A percentile compares a stretch with the other conserved stretches of the same genome.
Conservation (phyloP, 179 eudicot genomes). For the Gypsophila paniculata region DNA sequence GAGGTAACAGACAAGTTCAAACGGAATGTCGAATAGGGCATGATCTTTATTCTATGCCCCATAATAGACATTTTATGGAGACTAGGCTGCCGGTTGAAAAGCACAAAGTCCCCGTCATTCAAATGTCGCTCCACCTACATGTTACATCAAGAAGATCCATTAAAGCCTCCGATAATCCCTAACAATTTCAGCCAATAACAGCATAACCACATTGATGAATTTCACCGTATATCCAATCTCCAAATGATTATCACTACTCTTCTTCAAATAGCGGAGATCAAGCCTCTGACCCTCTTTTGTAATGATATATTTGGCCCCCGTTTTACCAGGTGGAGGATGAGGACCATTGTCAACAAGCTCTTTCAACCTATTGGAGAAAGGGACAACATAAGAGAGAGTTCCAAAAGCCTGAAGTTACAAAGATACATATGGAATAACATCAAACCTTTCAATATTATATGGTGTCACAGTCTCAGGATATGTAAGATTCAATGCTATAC, state of each 20-base stretch:
- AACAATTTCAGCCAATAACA: not conserved
- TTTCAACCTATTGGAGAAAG: constrained; percentile 54
- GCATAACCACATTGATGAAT: not conserved
- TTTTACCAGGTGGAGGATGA: constrained; percentile 99
- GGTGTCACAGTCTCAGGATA: constrained; percentile 99
- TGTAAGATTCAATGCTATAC: constrained; percentile 94
- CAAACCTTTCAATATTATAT: constrained; percentile 92
- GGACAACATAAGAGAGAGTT: constrained; percentile 12
- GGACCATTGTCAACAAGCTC: constrained; percentile 99
- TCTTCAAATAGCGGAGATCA: constrained; percentile 94
- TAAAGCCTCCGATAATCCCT: not conserved
- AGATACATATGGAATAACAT: not conserved
- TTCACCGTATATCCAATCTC: constrained; percentile 91
- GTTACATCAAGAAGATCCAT: constrained; percentile 6
- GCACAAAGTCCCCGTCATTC: constrained; percentile 94
- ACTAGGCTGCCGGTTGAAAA: constrained; percentile 98
- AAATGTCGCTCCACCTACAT: constrained; percentile 91
- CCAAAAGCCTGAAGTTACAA: not conserved
- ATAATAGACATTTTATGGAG: constrained; percentile 98
- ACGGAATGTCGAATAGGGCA: constrained; percentile 97
- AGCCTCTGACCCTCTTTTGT: constrained; percentile 99
- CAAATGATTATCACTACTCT: constrained; percentile 97
- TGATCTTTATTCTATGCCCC: constrained; percentile 98
- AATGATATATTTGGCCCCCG: constrained; percentile 96
- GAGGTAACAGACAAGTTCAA: constrained; percentile 93